Percentiles rank a stretch among this genome's conserved stretches.
Conservation (phyloP, 306 rosid genomes). For the Sphenostylis stenocarpa region DNA sequence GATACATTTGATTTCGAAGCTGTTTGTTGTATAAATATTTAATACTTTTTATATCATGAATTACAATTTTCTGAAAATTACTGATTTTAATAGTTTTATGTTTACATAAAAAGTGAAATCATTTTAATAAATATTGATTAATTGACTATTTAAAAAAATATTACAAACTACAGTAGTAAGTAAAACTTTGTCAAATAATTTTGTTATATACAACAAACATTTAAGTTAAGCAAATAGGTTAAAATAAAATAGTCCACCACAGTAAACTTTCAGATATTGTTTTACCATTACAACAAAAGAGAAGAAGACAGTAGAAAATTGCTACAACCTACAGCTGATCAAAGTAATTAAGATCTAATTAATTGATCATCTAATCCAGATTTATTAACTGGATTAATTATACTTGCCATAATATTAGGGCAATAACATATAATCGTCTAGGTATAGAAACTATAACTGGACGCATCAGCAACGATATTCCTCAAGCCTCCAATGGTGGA, state of each 20-base stretch:
- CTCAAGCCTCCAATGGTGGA: conserved; percentile 87
- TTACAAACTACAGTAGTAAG: too few relatives aligned
- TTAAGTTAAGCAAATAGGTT: too few relatives aligned
- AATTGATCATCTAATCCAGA: background rate
- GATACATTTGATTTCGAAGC: background rate
- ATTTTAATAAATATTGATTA: too few relatives aligned
- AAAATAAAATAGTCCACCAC: too few relatives aligned
- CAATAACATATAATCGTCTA: conserved; percentile 22
- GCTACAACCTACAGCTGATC: background rate
- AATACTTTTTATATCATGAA: too few relatives aligned
- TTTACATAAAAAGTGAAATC: too few relatives aligned
- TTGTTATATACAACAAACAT: too few relatives aligned
- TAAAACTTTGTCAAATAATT: too few relatives aligned
- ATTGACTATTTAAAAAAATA: too few relatives aligned
- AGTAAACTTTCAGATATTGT: background rate
- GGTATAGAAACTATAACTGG: conserved; percentile 75
- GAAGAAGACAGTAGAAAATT: background rate
- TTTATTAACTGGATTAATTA: background rate
- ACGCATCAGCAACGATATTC: conserved; percentile 76
- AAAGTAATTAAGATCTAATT: background rate
- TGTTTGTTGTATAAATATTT: too few relatives aligned
- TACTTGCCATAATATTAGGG: background rate
- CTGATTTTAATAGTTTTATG: too few relatives aligned
- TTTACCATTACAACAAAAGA: background rate
- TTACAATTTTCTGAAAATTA: too few relatives aligned